Base-by-base conservation (phyloP, 2,329 filamentous ascomycete genomes). In the Dothideomycetes sp. region DNA sequence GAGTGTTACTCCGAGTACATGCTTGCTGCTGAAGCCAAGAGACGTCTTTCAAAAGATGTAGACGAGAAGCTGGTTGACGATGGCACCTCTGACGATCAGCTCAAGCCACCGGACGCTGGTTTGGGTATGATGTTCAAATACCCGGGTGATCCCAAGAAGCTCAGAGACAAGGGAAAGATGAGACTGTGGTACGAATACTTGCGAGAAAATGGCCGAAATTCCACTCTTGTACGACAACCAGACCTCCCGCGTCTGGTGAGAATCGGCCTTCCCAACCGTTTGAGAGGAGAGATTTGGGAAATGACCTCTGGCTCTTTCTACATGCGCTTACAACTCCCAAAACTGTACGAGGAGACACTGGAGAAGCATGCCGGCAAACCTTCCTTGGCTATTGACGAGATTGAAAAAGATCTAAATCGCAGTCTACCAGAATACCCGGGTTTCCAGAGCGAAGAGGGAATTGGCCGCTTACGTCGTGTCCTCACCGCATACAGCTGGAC, bases 401-500 rank as follows among this genome's bases (percentile, higher is more conserved):
- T 98, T 49, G 91, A 98, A 59, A 98, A 98, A 63, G 91, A 98
- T 58, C 67, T 98, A 35, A 98, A 98, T 62, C 79, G 91, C 50
- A 95, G 88, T 69, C 67, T 98, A 50, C 91, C 91, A 1, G 91
- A 98, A 63, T 98, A 98, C 59, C 86, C 91, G 13, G 91, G 91
- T 1, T 98, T 95, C 57, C 91, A 98, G 64, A 94, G 82, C 55
- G 84, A 94, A 59, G 88, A 95, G 55, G 91, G 91, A 12, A 98
- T 98, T 49, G 85, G 81, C 31, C 76, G 91, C 15, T 69, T 98
- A 47, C 80, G 91, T 45, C 76, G 89, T 44, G 91, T 98, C 25
- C 71, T 98, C 41, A 96, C 89, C 2, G 91, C 91, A 4, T 98
- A 98, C 67, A 95, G 88, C 64, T 98, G 91, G 91, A 84, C 82